Evolutionary conservation across 768 basidiomycete species (phyloP).

Genomic region (Boletus reticuloceps): DNA sequence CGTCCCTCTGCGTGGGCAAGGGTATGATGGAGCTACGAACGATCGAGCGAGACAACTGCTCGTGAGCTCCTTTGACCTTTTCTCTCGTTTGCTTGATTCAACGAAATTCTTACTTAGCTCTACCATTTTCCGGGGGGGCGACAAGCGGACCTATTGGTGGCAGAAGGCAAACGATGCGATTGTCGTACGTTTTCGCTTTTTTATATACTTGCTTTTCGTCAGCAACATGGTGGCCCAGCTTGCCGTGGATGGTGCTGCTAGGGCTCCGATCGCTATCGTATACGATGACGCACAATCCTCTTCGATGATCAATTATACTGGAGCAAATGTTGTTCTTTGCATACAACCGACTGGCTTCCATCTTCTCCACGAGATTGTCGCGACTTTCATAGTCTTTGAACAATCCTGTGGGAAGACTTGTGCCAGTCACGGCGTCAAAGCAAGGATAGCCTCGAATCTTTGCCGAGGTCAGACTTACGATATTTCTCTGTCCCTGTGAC

Average conservation of each 20-base stretch:
- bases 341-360: constrained; percentile 20
- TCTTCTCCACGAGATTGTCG: constrained; percentile 15
- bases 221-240: neutral
- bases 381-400: constrained; percentile 16
- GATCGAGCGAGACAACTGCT: neutral
- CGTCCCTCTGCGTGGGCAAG: neutral
- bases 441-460: neutral
- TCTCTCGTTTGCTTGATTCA: neutral
- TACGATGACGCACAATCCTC: neutral
- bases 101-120: neutral
- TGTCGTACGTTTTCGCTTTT: neutral
- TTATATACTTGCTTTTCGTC: no score
- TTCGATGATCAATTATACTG: neutral
- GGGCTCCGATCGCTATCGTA: constrained; percentile 11
- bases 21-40: constrained; percentile 1
- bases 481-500: neutral
- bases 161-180: neutral
- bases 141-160: constrained; percentile 14
- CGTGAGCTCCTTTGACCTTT: neutral
- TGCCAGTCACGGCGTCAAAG: neutral
- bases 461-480: neutral
- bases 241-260: neutral
- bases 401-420: neutral
- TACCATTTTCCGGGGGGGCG: constrained; percentile 7
- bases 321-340: neutral